Evolutionary conservation across 2,329 filamentous ascomycete species (phyloP).

Genomic region (Fonsecaea nubica): DNA sequence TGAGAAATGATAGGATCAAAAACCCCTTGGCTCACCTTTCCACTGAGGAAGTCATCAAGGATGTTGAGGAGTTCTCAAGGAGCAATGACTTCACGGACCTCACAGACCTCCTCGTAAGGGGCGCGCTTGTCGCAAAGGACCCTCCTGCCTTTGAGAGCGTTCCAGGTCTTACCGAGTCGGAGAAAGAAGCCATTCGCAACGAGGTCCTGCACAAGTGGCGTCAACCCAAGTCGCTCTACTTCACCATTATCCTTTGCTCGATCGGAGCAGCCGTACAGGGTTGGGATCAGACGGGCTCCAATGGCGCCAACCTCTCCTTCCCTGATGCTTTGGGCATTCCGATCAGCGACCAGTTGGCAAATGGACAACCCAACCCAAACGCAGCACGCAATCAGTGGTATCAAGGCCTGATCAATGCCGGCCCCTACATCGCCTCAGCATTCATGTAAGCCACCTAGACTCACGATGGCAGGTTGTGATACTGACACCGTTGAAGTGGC

Average conservation of each 20-base stretch:
- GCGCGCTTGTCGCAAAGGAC: slow-evolving; percentile 58
- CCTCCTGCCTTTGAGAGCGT: slow-evolving; percentile 55
- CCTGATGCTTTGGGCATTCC: slow-evolving; percentile 55
- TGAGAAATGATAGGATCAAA: slow-evolving; percentile 48
- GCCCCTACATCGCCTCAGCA: slow-evolving; percentile 57
- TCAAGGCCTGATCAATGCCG: slow-evolving; percentile 67
- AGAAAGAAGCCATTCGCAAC: slow-evolving; percentile 52
- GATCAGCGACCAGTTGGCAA: slow-evolving; percentile 38
- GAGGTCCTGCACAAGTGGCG: slow-evolving; percentile 59
- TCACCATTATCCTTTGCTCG: slow-evolving; percentile 60
- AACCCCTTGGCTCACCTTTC: slow-evolving; percentile 54
- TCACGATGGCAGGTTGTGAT: slow-evolving; percentile 59
- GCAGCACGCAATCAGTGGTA: slow-evolving; percentile 59
- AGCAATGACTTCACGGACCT: slow-evolving; percentile 51
- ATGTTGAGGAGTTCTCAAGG: slow-evolving; percentile 53
- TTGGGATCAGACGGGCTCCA: slow-evolving; percentile 62
- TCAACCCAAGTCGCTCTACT: slow-evolving; percentile 57
- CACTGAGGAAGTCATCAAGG: slow-evolving; percentile 46
- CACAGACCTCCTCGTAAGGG: slow-evolving; percentile 53
- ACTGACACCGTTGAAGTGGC: slow-evolving; percentile 62
- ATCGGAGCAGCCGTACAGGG: slow-evolving; percentile 59
- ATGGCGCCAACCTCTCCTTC: slow-evolving; percentile 61
- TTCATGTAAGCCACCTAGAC: slow-evolving; percentile 52
- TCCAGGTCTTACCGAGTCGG: slow-evolving; percentile 51
- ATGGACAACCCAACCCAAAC: slow-evolving; percentile 42